Percentiles rank a stretch among this genome's conserved stretches.
Evolutionary conservation across 352 stramenopile genomes (phyloP).

Genomic region (Phytophthora sp.): DNA sequence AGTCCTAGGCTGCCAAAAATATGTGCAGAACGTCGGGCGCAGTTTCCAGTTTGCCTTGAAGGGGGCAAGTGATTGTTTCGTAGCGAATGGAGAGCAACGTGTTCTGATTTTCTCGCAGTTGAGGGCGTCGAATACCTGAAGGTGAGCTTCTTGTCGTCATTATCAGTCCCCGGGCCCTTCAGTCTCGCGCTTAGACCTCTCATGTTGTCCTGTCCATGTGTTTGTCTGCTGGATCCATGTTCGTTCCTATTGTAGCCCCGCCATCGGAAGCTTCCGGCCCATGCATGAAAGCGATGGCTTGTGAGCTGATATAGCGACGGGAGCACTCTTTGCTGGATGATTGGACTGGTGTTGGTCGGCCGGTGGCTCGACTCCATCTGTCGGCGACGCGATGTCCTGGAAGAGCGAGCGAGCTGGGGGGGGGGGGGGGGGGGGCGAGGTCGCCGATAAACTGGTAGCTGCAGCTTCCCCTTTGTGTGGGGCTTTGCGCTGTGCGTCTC

Average conservation of each 20-base stretch:
- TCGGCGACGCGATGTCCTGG: not conserved
- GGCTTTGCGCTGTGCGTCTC: conserved; percentile 5
- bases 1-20: conserved; percentile 42
- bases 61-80: conserved; percentile 20
- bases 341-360: not conserved
- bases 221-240: conserved; percentile 5
- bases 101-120: not conserved
- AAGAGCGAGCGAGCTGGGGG: conserved; percentile 1
- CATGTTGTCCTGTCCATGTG: not conserved
- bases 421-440: conserved; percentile 16
- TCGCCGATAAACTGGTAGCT: not conserved
- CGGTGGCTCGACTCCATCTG: conserved; percentile 6
- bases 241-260: not conserved
- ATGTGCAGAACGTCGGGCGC: conserved; percentile 37
- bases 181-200: not conserved
- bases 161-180: too few species aligned
- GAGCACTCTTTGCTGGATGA: not conserved
- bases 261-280: not conserved
- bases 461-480: conserved; percentile 13
- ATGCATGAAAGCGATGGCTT: not conserved
- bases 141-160: not conserved
- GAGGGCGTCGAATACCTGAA: not conserved
- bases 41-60: conserved; percentile 43
- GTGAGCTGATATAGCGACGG: not conserved
- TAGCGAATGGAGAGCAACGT: not conserved